Percentiles rank a stretch among this genome's conserved stretches.
Conservation (phyloP, 208 protist genomes). For the Sergeia podlipaevii region DNA sequence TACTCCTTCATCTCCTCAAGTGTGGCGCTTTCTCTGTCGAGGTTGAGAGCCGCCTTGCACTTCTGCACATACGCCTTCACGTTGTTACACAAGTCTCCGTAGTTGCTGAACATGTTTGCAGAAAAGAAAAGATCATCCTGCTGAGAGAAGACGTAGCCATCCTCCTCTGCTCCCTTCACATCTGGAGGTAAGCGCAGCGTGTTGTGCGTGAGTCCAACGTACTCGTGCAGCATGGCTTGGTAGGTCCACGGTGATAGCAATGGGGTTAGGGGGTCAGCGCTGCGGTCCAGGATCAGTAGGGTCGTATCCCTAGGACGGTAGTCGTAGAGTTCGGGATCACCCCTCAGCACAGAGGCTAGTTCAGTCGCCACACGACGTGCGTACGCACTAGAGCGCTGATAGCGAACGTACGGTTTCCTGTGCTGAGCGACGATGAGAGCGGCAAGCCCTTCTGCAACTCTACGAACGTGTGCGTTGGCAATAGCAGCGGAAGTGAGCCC, state of each 20-base stretch:
- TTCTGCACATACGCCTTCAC: slow-evolving; percentile 94
- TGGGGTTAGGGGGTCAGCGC: slow-evolving; percentile 95
- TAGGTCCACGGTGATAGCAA: slow-evolving; percentile 99
- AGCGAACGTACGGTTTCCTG: slow-evolving; percentile 63
- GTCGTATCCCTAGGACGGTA: slow-evolving; percentile 67
- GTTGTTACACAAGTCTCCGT: slow-evolving; percentile 96
- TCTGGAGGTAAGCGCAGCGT: slow-evolving; percentile 56
- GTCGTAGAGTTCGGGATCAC: slow-evolving; percentile 86
- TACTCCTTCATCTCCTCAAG: slow-evolving; percentile 86
- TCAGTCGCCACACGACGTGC: slow-evolving; percentile 63
- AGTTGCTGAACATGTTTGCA: slow-evolving; percentile 95
- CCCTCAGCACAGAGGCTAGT: slow-evolving; percentile 59
- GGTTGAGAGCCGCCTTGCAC: slow-evolving; percentile 86
- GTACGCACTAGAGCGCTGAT: slow-evolving; percentile 57
- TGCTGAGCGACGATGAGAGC: slow-evolving; percentile 78
- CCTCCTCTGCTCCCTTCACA: slow-evolving; percentile 33
- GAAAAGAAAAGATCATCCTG: slow-evolving; percentile 95
- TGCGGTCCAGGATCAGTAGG: slow-evolving; percentile 80
- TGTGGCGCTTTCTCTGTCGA: slow-evolving; percentile 77
- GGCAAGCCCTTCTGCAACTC: slow-evolving; percentile 67
- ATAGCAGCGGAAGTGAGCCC: slow-evolving; percentile 33
- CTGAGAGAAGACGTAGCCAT: slow-evolving; percentile 83
- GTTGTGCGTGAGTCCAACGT: slow-evolving; percentile 94
- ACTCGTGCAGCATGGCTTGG: slow-evolving; percentile 99
- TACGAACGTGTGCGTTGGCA: slow-evolving; percentile 24